Percentiles rank a stretch among this genome's conserved stretches.
Evolutionary conservation across 2,329 filamentous ascomycete genomes (phyloP).

Genomic region (Reticulascus tulasneorum): DNA sequence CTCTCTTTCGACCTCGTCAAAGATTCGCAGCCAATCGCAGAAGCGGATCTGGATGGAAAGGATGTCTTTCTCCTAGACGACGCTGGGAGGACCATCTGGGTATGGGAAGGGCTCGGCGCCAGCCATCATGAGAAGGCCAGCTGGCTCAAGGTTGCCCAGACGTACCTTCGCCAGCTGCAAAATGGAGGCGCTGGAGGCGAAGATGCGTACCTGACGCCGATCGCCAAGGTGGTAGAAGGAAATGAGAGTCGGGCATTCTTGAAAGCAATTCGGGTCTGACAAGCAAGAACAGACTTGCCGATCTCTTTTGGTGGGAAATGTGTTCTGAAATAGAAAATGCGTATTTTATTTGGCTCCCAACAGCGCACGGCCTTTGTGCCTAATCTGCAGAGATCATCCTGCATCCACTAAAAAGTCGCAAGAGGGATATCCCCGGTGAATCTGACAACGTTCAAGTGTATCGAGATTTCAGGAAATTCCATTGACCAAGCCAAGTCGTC

Average conservation of each 20-base stretch:
- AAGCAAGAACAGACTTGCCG: too few species aligned
- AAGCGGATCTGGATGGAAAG: conserved; percentile 49
- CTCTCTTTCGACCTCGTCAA: conserved; percentile 56
- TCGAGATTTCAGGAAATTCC: too few species aligned
- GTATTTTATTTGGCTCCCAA: too few species aligned
- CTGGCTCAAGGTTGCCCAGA: conserved; percentile 59
- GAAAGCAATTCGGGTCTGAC: conserved; percentile 35
- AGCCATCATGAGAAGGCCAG: conserved; percentile 54
- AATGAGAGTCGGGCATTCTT: conserved; percentile 51
- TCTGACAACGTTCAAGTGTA: too few species aligned
- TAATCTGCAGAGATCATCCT: too few species aligned
- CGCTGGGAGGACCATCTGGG: conserved; percentile 55
- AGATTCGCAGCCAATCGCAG: conserved; percentile 42
- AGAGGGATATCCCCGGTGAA: too few species aligned
- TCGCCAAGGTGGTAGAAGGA: conserved; percentile 56
- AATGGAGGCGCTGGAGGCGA: conserved; percentile 22
- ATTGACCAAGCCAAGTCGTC: too few species aligned
- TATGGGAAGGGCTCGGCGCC: conserved; percentile 60
- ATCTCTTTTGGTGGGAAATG: too few species aligned
- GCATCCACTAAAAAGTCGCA: conserved; percentile 17
- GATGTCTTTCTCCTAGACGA: conserved; percentile 63
- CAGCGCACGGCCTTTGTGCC: too few species aligned
- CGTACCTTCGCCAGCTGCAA: conserved; percentile 44
- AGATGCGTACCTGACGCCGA: conserved; percentile 40
- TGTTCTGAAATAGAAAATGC: too few species aligned